A percentile compares a stretch with the other conserved stretches of the same genome.
phyloP scores from a whole-genome alignment of 495 filamentous ascomycete species.

The Penicillium bialowiezense region DNA sequence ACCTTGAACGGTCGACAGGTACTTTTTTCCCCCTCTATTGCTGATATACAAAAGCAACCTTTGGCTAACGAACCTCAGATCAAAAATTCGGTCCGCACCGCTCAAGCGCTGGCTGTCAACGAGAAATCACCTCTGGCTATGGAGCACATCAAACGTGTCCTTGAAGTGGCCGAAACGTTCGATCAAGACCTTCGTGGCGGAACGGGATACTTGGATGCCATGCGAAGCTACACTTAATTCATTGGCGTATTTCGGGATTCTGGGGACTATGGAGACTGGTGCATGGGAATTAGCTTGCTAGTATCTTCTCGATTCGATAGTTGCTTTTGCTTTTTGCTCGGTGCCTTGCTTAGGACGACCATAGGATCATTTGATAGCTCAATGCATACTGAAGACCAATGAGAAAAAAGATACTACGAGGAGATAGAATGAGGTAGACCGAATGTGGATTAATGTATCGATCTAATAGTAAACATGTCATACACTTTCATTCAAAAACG shows the following conservation, averaged over 20 bases:
- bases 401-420: too few species aligned
- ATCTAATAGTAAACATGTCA: conserved; percentile 23
- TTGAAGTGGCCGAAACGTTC: conserved; percentile 80
- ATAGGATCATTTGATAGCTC: conserved; percentile 1
- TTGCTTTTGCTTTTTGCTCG: conserved; percentile 4
- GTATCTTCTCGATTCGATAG: not conserved
- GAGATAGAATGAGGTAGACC: not conserved
- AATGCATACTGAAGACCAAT: not conserved
- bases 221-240: conserved; percentile 47
- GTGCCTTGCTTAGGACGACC: not conserved
- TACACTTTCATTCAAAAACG: conserved; percentile 1
- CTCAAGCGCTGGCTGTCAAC: conserved; percentile 80
- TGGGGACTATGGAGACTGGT: not conserved
- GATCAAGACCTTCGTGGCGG: conserved; percentile 73
- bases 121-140: conserved; percentile 68
- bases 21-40: conserved; percentile 17
- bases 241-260: not conserved
- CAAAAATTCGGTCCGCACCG: conserved; percentile 87
- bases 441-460: conserved; percentile 14
- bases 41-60: not conserved
- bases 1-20: conserved; percentile 86
- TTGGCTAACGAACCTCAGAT: conserved; percentile 52
- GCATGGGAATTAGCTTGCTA: not conserved
- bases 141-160: conserved; percentile 77
- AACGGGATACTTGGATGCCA: conserved; percentile 52